These are phyloP conservation scores for Penicillium samsonianum DNA, from an alignment of 495 filamentous ascomycete species.

Conservation along the genomic window DNA sequence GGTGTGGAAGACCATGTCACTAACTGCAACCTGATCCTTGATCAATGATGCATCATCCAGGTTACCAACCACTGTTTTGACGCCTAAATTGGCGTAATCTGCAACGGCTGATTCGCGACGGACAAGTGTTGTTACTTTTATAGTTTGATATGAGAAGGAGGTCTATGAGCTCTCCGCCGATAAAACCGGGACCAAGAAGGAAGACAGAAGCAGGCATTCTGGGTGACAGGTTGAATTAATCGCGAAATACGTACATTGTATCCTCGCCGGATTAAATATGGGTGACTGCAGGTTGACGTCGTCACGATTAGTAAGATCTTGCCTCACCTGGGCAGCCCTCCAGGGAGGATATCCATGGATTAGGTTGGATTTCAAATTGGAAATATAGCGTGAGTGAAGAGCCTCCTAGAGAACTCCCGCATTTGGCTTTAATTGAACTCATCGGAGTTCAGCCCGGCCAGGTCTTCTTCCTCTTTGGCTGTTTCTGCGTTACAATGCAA, in stretches of 20 bases:
- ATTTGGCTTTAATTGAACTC: too few relatives aligned
- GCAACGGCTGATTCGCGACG: slow-evolving; percentile 29
- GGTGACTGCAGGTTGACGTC: slow-evolving; percentile 4
- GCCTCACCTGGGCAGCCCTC: not conserved
- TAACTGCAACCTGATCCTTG: slow-evolving; percentile 23
- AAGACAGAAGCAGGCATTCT: slow-evolving; percentile 23
- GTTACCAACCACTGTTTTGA: slow-evolving; percentile 28
- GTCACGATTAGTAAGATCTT: not conserved
- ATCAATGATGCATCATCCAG: slow-evolving; percentile 32
- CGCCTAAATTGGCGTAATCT: slow-evolving; percentile 23
- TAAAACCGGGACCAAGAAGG: slow-evolving; percentile 43
- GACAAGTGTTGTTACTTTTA: slow-evolving; percentile 32
- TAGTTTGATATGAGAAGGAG: slow-evolving; percentile 35
- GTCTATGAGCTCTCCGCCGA: slow-evolving; percentile 41
- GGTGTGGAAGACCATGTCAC: slow-evolving; percentile 42
- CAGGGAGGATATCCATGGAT: not conserved
- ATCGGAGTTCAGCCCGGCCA: too few relatives aligned
- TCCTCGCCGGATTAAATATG: not conserved
- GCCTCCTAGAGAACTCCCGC: too few relatives aligned
- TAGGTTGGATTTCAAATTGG: not conserved
- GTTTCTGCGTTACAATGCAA: too few relatives aligned
- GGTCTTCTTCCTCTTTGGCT: too few relatives aligned
- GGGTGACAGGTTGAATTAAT: not conserved
- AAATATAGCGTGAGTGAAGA: too few relatives aligned
- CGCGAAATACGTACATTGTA: not conserved